Base-by-base conservation (phyloP, 2,329 filamentous ascomycete genomes). In the Trichoderma breve region DNA sequence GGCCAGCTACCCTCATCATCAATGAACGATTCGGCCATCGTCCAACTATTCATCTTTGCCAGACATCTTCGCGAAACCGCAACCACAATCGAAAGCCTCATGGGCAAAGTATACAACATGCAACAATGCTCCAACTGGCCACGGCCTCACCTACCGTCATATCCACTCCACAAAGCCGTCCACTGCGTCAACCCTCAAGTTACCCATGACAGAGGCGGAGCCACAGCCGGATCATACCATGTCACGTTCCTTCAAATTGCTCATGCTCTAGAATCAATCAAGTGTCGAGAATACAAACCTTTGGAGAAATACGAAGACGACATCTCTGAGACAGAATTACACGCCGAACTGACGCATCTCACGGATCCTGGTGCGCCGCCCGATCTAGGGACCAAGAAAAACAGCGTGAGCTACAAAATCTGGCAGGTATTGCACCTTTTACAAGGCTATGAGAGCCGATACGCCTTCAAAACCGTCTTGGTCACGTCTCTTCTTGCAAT, bases 401-500 rank as follows among this genome's bases (percentile, higher is more conserved):
- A 80, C 58, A 82, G 78, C 34, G 72, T 85, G 1, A 80, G 87
- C 9, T 86, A 86, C 75, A 82, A 77, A 64, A 74, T 85, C 4
- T 90, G 88, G 88, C 77, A 77, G 6, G 74, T 84, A 1, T 74
- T 89, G 11, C 86, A 88, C 73, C 82, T 84, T 8, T 74, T 89
- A 1, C 88, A 90, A 73, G 87, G 87, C 0, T 89, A 88, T 63
- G 88, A 89, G 74, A 86, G 85, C 60, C 83, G 84, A 57, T 90
- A 88, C 75, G 87, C 87, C 12, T 81, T 89, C 58, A 90, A 89
- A 76, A 86, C 87, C 11, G 84, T 84, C 24, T 75, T 87, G 7
- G 81, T 87, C 18, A 88, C 84, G 2, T 84, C 84, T 0, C 76
- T 88, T 0, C 78, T 90, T 5, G 84, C 88, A 0, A 78, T 89